Percentiles rank a stretch among this genome's conserved stretches.
These are phyloP conservation scores for Aspergillus ostianus DNA, from an alignment of 495 filamentous ascomycete genomes.

Conservation along the genomic window DNA sequence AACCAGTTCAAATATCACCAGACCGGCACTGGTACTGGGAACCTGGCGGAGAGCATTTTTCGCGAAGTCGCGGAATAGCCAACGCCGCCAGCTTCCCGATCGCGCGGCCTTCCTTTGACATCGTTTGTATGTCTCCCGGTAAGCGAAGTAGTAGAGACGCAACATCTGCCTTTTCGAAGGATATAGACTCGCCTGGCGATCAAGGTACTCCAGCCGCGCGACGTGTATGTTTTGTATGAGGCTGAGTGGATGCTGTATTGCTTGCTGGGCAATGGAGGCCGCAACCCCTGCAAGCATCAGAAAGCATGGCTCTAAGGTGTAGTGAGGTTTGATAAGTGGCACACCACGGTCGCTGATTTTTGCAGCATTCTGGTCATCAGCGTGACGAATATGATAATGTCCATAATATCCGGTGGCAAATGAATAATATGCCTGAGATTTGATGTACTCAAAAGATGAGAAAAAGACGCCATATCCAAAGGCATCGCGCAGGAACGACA, in stretches of 20 bases:
- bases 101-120: constrained; percentile 61
- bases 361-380: constrained; percentile 25
- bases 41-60: constrained; percentile 75
- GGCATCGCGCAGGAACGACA: constrained; percentile 78
- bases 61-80: constrained; percentile 77
- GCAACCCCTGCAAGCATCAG: constrained; percentile 72
- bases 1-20: constrained; percentile 88
- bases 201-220: constrained; percentile 72
- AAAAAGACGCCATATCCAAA: constrained; percentile 84
- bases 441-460: constrained; percentile 80
- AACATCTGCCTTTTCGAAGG: constrained; percentile 51
- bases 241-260: constrained; percentile 74
- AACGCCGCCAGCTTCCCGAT: constrained; percentile 63
- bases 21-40: constrained; percentile 81
- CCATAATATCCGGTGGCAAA: constrained; percentile 81
- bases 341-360: constrained; percentile 34
- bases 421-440: constrained; percentile 78
- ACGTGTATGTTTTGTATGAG: constrained; percentile 77
- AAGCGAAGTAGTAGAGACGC: constrained; percentile 68
- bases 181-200: constrained; percentile 57
- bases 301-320: constrained; percentile 79
- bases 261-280: constrained; percentile 74
- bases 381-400: constrained; percentile 35
- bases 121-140: constrained; percentile 70
- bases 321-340: constrained; percentile 74